Conservation (phyloP, 495 filamentous ascomycete genomes). For the Talaromyces adpressus region DNA sequence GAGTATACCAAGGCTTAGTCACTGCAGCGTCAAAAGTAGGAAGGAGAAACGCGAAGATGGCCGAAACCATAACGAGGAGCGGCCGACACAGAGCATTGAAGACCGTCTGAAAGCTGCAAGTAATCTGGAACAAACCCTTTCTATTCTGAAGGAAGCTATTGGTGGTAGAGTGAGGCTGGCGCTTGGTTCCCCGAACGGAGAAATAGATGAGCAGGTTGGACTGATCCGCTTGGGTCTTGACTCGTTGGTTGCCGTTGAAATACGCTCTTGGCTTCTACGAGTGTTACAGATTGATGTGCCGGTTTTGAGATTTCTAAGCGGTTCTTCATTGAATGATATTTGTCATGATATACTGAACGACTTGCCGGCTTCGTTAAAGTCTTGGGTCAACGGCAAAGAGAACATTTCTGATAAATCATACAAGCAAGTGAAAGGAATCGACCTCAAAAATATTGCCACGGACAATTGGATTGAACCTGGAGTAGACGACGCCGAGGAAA, state of each 20-base stretch:
- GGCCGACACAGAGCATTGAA: neutral
- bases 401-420: neutral
- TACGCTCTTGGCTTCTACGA: constrained; percentile 30
- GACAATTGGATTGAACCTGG: neutral
- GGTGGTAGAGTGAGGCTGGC: neutral
- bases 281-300: constrained; percentile 35
- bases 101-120: neutral
- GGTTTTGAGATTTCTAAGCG: constrained; percentile 45
- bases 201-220: neutral
- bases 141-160: neutral
- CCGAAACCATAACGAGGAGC: neutral
- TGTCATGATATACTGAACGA: neutral
- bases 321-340: constrained; percentile 15
- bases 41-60: neutral
- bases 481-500: neutral
- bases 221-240: constrained; percentile 22
- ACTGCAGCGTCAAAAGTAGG: neutral
- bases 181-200: neutral
- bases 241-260: constrained; percentile 27
- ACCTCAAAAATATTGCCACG: neutral
- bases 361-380: neutral
- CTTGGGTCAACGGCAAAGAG: neutral
- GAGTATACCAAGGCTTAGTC: neutral
- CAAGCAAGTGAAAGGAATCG: neutral
- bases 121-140: neutral